A percentile compares a stretch with the other conserved stretches of the same genome.
phyloP scores from a whole-genome alignment of 768 basidiomycete genomes.

The Rubroboletus satanas region DNA sequence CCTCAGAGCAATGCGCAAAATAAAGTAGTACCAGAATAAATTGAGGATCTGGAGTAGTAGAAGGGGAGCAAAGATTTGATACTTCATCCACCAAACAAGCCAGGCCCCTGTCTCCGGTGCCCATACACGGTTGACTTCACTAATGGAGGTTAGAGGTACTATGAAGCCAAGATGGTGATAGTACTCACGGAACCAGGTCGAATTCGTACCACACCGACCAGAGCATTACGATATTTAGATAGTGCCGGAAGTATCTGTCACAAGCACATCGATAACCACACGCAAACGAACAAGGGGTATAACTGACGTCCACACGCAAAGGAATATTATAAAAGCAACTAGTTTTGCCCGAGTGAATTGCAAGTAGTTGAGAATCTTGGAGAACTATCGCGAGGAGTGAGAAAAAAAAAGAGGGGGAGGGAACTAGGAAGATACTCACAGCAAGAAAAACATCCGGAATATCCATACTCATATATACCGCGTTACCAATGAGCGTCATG shows the following conservation, averaged over 20 bases:
- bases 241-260: conserved; percentile 88
- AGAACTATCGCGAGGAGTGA: conserved; percentile 44
- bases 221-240: conserved; percentile 80
- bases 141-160: conserved; percentile 25
- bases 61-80: conserved; percentile 75
- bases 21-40: conserved; percentile 89
- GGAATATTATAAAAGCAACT: conserved; percentile 59
- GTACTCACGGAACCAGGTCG: conserved; percentile 66
- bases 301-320: conserved; percentile 78
- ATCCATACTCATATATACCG: conserved; percentile 96
- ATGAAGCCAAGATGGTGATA: not conserved
- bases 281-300: not conserved
- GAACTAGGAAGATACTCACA: conserved; percentile 39
- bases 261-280: not conserved
- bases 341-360: conserved; percentile 61
- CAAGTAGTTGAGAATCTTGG: conserved; percentile 88
- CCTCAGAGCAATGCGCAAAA: conserved; percentile 73
- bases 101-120: conserved; percentile 60
- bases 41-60: conserved; percentile 78
- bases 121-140: conserved; percentile 56
- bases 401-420: not conserved
- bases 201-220: conserved; percentile 84
- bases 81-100: conserved; percentile 74
- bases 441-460: conserved; percentile 87
- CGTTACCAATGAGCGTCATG: conserved; percentile 83